Evolutionary conservation across 768 basidiomycete species (phyloP).

Genomic region (Rhodotorula toruloides): DNA sequence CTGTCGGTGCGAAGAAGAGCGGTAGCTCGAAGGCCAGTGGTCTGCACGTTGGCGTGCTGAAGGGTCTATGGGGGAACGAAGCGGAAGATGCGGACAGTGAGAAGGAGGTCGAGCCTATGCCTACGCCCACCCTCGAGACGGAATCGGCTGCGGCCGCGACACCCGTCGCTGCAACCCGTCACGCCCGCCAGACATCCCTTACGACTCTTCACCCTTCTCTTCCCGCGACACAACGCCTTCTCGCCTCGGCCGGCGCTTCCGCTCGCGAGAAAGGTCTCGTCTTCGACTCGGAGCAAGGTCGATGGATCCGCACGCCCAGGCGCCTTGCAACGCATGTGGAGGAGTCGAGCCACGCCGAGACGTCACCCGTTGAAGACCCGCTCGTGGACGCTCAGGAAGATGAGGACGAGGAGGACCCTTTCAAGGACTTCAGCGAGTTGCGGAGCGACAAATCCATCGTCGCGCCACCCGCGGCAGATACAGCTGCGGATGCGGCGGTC

Average conservation of each 20-base stretch:
- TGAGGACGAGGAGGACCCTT: constrained; percentile 29
- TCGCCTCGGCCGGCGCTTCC: constrained; percentile 35
- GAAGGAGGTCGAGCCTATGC: constrained; percentile 1
- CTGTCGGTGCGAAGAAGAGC: constrained; percentile 42
- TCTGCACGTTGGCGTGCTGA: too few relatives aligned
- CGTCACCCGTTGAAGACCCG: constrained; percentile 13
- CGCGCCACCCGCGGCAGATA: background rate
- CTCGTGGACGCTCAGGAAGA: constrained; percentile 40
- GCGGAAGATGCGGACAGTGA: constrained; percentile 1
- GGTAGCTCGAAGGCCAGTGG: constrained; percentile 47
- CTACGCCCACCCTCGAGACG: too few relatives aligned
- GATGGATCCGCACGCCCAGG: constrained; percentile 45
- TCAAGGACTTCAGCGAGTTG: constrained; percentile 23
- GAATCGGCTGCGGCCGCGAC: background rate
- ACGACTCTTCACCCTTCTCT: constrained; percentile 44
- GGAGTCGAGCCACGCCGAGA: constrained; percentile 28
- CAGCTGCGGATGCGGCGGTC: background rate
- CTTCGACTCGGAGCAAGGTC: constrained; percentile 44
- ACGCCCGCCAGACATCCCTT: constrained; percentile 29
- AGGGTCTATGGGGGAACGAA: constrained; percentile 22
- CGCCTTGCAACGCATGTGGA: background rate
- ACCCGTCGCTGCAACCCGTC: background rate
- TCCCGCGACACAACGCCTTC: constrained; percentile 43
- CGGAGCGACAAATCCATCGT: constrained; percentile 1
- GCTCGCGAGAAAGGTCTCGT: constrained; percentile 45